phyloP scores from a whole-genome alignment of 192 early-diverging fungal genomes.

The Geosiphon pyriformis region DNA sequence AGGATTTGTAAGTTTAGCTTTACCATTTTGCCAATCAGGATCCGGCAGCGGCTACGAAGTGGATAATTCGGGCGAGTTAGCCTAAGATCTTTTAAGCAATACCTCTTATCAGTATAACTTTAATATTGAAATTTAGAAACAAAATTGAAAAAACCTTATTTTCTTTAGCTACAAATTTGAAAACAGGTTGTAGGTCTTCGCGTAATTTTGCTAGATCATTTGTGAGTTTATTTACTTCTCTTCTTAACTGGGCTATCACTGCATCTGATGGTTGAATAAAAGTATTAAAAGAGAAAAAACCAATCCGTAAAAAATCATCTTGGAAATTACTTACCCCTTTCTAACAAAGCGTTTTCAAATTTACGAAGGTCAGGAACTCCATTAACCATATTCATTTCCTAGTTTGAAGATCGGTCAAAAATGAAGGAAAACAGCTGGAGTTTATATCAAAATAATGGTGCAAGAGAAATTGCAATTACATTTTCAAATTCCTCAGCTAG shows the following conservation, averaged over 20 bases:
- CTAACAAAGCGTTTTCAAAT: slow-evolving; percentile 42
- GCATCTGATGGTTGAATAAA: slow-evolving; percentile 27
- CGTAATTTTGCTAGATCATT: slow-evolving; percentile 37
- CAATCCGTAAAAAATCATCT: not conserved
- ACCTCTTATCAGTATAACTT: not conserved
- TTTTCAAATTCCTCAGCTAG: slow-evolving; percentile 52
- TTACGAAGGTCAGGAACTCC: slow-evolving; percentile 44
- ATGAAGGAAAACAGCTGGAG: not conserved
- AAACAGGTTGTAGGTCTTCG: slow-evolving; percentile 37
- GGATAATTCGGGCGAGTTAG: too few species aligned
- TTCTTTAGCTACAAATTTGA: slow-evolving; percentile 36
- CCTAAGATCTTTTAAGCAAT: too few species aligned
- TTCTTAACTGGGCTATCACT: slow-evolving; percentile 32
- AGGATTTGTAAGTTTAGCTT: slow-evolving; percentile 1
- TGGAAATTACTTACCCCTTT: slow-evolving; percentile 32
- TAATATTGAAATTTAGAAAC: not conserved
- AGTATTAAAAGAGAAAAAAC: slow-evolving; percentile 2
- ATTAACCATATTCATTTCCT: slow-evolving; percentile 41
- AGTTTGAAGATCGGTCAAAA: not conserved
- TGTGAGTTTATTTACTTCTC: slow-evolving; percentile 37
- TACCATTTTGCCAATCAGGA: slow-evolving; percentile 2
- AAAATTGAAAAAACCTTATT: slow-evolving; percentile 33
- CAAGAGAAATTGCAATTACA: slow-evolving; percentile 31
- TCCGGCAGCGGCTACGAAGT: slow-evolving; percentile 19
- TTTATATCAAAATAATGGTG: slow-evolving; percentile 2